A percentile compares a stretch with the other conserved stretches of the same genome.
phyloP scores from a whole-genome alignment of 805 yeast species.

The Barnettozyma salicaria region DNA sequence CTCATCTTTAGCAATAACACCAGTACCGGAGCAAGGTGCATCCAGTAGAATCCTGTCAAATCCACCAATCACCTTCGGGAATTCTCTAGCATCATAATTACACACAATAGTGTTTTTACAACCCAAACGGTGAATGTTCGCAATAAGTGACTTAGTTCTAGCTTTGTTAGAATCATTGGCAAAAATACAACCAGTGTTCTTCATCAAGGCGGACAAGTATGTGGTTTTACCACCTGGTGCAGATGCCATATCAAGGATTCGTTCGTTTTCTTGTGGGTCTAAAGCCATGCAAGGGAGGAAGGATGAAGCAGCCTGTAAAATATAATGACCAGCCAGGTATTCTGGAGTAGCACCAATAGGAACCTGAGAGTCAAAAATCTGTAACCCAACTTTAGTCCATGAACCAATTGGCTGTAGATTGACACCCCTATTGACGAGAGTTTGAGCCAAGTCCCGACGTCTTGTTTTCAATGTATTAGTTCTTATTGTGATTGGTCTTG shows the following conservation, averaged over 20 bases:
- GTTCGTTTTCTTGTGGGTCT: conserved; percentile 95
- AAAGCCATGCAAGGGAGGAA: conserved; percentile 97
- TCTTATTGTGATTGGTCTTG: conserved; percentile 94
- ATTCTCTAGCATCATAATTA: conserved; percentile 96
- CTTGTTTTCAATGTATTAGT: conserved; percentile 94
- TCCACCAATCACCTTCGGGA: conserved; percentile 97
- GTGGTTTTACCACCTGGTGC: conserved; percentile 99
- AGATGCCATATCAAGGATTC: conserved; percentile 97
- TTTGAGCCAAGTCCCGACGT: conserved; percentile 93
- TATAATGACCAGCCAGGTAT: conserved; percentile 95
- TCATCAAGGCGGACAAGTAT: conserved; percentile 91
- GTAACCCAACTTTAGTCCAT: conserved; percentile 98
- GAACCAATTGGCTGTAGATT: conserved; percentile 94
- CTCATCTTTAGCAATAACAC: conserved; percentile 97
- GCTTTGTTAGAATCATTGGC: conserved; percentile 97
- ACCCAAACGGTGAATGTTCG: conserved; percentile 95
- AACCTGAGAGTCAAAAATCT: conserved; percentile 96
- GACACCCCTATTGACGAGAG: conserved; percentile 93
- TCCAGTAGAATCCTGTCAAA: conserved; percentile 91
- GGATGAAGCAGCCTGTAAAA: conserved; percentile 96
- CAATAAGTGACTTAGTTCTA: conserved; percentile 92
- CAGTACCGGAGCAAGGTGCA: conserved; percentile 99
- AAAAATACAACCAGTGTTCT: conserved; percentile 93
- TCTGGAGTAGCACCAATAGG: conserved; percentile 99
- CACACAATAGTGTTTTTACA: conserved; percentile 95